Evolutionary conservation across 2,329 filamentous ascomycete species (phyloP).

Genomic region (Colletotrichum lindemuthianum): DNA sequence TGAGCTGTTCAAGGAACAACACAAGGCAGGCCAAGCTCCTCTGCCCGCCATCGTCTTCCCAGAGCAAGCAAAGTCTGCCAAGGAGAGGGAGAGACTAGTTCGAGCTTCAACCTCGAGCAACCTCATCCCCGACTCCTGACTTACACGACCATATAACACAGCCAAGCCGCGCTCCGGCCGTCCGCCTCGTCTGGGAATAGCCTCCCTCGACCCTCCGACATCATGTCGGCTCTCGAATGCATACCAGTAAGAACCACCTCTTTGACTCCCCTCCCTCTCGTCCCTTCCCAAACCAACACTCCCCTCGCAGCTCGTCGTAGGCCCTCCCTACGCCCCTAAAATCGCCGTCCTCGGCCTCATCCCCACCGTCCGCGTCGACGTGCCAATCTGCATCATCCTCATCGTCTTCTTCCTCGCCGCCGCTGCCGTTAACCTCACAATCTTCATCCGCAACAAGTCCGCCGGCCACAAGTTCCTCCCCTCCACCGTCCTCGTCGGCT

Average conservation of each 20-base stretch:
- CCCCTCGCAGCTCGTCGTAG: constrained; percentile 36
- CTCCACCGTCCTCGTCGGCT: constrained; percentile 66
- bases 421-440: constrained; percentile 67
- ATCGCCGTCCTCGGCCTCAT: constrained; percentile 65
- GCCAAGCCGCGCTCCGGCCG: too few relatives aligned
- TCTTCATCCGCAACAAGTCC: constrained; percentile 61
- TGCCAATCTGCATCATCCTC: constrained; percentile 72
- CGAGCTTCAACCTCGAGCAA: too few relatives aligned
- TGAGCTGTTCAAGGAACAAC: background rate
- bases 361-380: constrained; percentile 68
- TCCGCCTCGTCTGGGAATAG: background rate
- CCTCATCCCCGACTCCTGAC: too few relatives aligned
- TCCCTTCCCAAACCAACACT: background rate
- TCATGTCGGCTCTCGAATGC: constrained; percentile 15
- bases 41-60: background rate
- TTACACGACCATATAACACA: background rate
- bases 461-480: constrained; percentile 68
- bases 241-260: background rate
- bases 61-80: constrained; percentile 6
- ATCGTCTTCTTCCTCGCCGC: constrained; percentile 64
- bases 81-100: background rate
- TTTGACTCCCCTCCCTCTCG: too few relatives aligned
- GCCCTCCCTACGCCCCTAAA: constrained; percentile 51
- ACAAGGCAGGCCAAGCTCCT: background rate
- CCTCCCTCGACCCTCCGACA: constrained; percentile 4